Base-by-base conservation (phyloP, 2,329 filamentous ascomycete genomes). In the Alternaria angustiovoidea region DNA sequence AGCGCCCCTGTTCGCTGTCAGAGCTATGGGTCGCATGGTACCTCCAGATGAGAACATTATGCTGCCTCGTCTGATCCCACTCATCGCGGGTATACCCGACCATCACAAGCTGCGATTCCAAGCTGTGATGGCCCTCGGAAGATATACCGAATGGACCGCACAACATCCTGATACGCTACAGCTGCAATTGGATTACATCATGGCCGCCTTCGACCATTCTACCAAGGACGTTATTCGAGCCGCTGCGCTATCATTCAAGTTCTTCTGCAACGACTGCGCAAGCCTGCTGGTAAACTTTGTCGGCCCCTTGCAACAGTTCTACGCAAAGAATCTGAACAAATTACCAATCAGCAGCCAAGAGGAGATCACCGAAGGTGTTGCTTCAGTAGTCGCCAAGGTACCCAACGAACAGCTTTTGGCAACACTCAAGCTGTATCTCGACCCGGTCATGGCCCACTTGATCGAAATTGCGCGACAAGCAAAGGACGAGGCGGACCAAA, bases 91-190 rank as follows among this genome's bases (percentile, higher is more conserved):
- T 75, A 96, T 99, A 62, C 95, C 95, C 0, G 90, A 92, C 73
- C 95, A 99, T 72, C 93, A 98, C 80, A 99, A 98, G 82, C 87
- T 99, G n/a, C 92, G 94, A 7, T 99, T 99, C 80, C 94, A 96
- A 64, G 94, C 94, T 6, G 97, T 98, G 73, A 97, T 99, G 93
- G 94, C 96, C 3, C 86, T 99, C 22, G 95, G 93, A 38, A 88
- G 95, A 63, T 99, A 99, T 76, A 99, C 96, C 0, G 94, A 98
- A 78, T 99, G 95, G 95, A 99, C 96, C 0, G 89, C 95, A 5
- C 89, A 93, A 48, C 95, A 99, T 73, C 92, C 94, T 0, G 93
- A 97, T 59, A 96, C 94, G 46, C 84, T 99, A 8, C 91, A 97
- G 78, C 86, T 92, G 8, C 95, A 99, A 79, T 91, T 99, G 75